Conservation (phyloP, 176 grass and related monocot species). For the Melocanna baccifera region DNA sequence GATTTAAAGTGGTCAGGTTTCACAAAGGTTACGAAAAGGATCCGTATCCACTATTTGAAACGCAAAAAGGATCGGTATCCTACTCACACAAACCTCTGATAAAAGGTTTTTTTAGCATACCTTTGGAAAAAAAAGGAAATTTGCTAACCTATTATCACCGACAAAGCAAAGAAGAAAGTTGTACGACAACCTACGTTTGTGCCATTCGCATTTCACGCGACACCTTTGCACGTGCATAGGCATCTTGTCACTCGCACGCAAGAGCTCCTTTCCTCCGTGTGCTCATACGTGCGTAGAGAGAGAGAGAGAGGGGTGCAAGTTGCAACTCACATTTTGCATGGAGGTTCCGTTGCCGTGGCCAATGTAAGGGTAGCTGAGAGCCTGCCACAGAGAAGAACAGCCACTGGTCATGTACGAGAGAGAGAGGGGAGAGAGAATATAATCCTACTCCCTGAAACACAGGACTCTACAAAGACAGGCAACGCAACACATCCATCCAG, state of each 20-base stretch:
- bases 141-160: neutral
- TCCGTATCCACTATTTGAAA: neutral
- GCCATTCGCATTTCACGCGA: neutral
- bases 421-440: neutral
- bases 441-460: slow-evolving; percentile 27
- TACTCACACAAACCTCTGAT: neutral
- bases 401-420: neutral
- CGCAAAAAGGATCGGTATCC: neutral
- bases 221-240: slow-evolving; percentile 16
- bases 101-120: neutral
- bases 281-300: slow-evolving; percentile 3
- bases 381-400: slow-evolving; percentile 54
- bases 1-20: neutral
- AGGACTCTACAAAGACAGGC: slow-evolving; percentile 39
- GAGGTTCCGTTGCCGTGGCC: slow-evolving; percentile 47
- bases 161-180: slow-evolving; percentile 22
- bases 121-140: slow-evolving; percentile 32
- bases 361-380: slow-evolving; percentile 86
- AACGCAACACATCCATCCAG: neutral
- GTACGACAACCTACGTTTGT: neutral
- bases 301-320: neutral
- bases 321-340: slow-evolving; percentile 60
- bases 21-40: slow-evolving; percentile 29
- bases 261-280: neutral
- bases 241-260: slow-evolving; percentile 15